Evolutionary conservation across 2,329 filamentous ascomycete genomes (phyloP).

Genomic region (Paraphaeosphaeria minitans): DNA sequence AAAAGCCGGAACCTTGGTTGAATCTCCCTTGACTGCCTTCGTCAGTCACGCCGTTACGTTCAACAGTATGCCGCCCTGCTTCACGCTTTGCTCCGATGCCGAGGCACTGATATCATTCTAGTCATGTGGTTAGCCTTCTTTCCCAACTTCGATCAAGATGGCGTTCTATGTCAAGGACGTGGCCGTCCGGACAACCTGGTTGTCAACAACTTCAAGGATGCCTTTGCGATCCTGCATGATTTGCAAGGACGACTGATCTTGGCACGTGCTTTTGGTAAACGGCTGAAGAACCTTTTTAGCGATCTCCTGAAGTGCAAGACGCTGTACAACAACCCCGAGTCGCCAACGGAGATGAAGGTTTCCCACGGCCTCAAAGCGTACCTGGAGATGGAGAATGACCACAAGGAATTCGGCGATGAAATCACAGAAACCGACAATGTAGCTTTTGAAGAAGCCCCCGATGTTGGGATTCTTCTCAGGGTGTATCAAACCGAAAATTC

Average conservation of each 20-base stretch:
- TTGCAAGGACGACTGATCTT: constrained; percentile 38
- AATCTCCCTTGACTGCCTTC: constrained; percentile 71
- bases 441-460: neutral
- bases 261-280: neutral
- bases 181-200: constrained; percentile 1
- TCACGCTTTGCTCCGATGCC: neutral
- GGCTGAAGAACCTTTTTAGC: neutral
- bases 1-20: constrained; percentile 64
- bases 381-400: neutral
- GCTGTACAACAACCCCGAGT: neutral
- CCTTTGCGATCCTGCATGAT: neutral
- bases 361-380: neutral
- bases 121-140: constrained; percentile 70
- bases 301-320: neutral
- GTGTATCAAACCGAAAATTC: neutral
- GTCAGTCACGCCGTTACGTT: constrained; percentile 71
- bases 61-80: constrained; percentile 48
- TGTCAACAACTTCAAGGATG: constrained; percentile 4
- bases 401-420: constrained; percentile 1
- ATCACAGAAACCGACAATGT: neutral
- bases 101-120: constrained; percentile 20
- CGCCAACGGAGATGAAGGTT: neutral
- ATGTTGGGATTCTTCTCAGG: neutral
- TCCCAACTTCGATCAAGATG: constrained; percentile 67
- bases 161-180: constrained; percentile 54